Evolutionary conservation across 1,284 basidiomycete genomes (phyloP).

Genomic region (Mycena sp.): DNA sequence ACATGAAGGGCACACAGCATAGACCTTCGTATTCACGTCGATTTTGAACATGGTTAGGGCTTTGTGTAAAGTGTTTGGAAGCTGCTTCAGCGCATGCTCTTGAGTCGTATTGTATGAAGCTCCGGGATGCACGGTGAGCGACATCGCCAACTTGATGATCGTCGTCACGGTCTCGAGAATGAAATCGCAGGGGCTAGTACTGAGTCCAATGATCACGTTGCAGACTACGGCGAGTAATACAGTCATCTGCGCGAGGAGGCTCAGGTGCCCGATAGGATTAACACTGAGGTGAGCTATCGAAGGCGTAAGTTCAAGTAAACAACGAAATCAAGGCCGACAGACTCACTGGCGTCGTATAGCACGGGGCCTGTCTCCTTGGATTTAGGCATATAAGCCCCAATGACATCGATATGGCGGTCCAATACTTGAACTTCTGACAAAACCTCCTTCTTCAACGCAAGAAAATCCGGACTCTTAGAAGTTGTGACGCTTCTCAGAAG

Average conservation of each 20-base stretch:
- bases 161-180: constrained; percentile 22
- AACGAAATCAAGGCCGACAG: too few species aligned
- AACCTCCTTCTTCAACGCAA: too few species aligned
- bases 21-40: constrained; percentile 22
- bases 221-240: constrained; percentile 23
- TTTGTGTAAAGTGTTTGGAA: constrained; percentile 19
- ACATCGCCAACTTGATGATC: constrained; percentile 27
- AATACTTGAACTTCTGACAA: too few species aligned
- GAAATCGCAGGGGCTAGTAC: constrained; percentile 17
- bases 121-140: constrained; percentile 8
- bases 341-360: too few species aligned
- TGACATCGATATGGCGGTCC: too few species aligned
- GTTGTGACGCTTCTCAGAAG: not conserved
- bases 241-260: too few species aligned
- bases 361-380: too few species aligned
- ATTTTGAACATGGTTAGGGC: constrained; percentile 24
- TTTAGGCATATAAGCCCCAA: too few species aligned
- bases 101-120: constrained; percentile 14
- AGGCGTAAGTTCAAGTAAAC: too few species aligned
- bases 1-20: constrained; percentile 19
- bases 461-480: not conserved
- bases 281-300: too few species aligned
- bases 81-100: constrained; percentile 16
- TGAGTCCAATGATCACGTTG: constrained; percentile 21
- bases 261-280: too few species aligned